These are phyloP conservation scores for Dictyostelium capitatum DNA, from an alignment of 78 protist genomes.

Conservation along the genomic window DNA sequence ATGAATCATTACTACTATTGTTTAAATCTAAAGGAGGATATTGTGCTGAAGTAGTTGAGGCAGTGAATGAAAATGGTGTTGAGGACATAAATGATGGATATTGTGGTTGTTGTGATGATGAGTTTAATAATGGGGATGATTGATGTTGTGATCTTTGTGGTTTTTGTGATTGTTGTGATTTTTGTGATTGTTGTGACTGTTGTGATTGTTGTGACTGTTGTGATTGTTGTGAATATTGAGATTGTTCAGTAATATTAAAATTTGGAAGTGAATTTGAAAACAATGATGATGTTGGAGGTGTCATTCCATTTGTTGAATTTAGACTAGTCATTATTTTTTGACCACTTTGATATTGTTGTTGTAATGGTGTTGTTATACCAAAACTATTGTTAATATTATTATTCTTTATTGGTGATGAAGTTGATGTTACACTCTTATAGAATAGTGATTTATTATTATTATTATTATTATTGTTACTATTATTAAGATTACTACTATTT, in stretches of 20 bases:
- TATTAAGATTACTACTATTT: background rate
- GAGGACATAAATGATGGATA: conserved; percentile 13
- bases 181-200: background rate
- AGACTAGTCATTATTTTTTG: too few species aligned
- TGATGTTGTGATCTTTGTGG: background rate
- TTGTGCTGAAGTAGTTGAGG: too few species aligned
- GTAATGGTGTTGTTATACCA: background rate
- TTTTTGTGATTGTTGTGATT: background rate
- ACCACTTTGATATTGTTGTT: background rate
- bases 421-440: background rate
- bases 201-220: background rate
- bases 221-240: background rate
- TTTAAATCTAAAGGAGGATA: background rate
- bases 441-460: background rate
- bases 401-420: conserved; percentile 3
- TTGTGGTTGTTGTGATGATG: background rate
- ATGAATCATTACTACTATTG: background rate
- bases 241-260: background rate
- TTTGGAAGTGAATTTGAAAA: background rate
- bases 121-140: background rate
- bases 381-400: background rate
- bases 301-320: too few species aligned
- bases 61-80: background rate
- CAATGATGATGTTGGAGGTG: background rate
- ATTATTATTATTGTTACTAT: background rate